Conservation (phyloP, 2,329 filamentous ascomycete species). For the Fusarium sp. region DNA sequence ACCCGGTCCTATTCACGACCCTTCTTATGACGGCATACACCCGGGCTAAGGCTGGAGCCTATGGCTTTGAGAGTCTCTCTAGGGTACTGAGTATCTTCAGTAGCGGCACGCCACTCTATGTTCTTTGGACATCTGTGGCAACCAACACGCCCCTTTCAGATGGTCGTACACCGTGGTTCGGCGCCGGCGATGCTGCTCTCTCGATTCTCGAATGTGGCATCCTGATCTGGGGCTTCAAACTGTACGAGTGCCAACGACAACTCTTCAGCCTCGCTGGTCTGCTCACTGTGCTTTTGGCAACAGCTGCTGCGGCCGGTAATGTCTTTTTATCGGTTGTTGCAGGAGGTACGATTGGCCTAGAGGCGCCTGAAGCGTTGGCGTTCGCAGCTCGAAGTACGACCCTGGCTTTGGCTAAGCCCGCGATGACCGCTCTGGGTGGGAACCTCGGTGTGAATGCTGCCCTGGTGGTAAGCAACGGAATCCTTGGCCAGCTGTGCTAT, state of each 20-base stretch:
- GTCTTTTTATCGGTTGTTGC: constrained; percentile 54
- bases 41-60: constrained; percentile 50
- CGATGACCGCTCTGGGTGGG: constrained; percentile 55
- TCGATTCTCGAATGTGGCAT: constrained; percentile 62
- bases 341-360: constrained; percentile 51
- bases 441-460: constrained; percentile 59
- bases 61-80: constrained; percentile 44
- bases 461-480: constrained; percentile 62
- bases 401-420: constrained; percentile 59
- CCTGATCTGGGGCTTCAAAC: constrained; percentile 62
- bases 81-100: constrained; percentile 46
- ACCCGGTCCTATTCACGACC: constrained; percentile 59
- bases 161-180: constrained; percentile 48
- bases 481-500: constrained; percentile 54
- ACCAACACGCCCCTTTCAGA: constrained; percentile 11
- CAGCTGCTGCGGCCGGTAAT: constrained; percentile 52
- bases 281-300: constrained; percentile 51
- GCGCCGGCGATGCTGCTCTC: constrained; percentile 59
- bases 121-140: constrained; percentile 47
- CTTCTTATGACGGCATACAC: constrained; percentile 56
- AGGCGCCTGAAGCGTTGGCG: constrained; percentile 49
- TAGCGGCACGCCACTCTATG: constrained; percentile 48
- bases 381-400: constrained; percentile 62
- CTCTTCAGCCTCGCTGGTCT: constrained; percentile 56
- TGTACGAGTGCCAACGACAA: constrained; percentile 59